Evolutionary conservation across 495 filamentous ascomycete species (phyloP).

Genomic region (Neurospora sublineolata): DNA sequence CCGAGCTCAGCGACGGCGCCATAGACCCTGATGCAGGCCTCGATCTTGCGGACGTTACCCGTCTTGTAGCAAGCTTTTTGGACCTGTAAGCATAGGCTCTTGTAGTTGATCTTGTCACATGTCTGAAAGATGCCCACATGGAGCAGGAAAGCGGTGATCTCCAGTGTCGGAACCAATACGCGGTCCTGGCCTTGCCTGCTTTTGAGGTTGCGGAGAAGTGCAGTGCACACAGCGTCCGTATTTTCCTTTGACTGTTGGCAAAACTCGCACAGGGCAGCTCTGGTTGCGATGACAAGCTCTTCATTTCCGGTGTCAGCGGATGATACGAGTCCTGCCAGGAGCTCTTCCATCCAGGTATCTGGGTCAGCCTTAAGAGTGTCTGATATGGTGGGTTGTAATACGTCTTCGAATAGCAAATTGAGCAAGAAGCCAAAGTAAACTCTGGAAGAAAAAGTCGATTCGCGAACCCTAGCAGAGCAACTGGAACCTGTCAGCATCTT

Average conservation of each 20-base stretch:
- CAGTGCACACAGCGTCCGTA: slow-evolving; percentile 20
- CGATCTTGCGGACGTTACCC: slow-evolving; percentile 62
- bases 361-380: slow-evolving; percentile 4
- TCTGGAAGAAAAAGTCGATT: slow-evolving; percentile 35
- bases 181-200: slow-evolving; percentile 46
- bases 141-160: slow-evolving; percentile 63
- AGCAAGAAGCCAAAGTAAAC: slow-evolving; percentile 41
- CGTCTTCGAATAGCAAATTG: slow-evolving; percentile 22
- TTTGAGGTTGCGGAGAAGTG: slow-evolving; percentile 28
- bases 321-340: slow-evolving; percentile 67
- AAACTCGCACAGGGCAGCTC: slow-evolving; percentile 53
- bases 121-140: slow-evolving; percentile 39
- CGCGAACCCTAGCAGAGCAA: slow-evolving; percentile 14
- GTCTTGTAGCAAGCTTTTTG: slow-evolving; percentile 78
- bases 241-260: slow-evolving; percentile 24
- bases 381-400: slow-evolving; percentile 15
- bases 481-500: slow-evolving; percentile 11
- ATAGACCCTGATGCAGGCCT: slow-evolving; percentile 69
- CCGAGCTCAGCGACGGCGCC: slow-evolving; percentile 41
- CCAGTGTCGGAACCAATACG: slow-evolving; percentile 60
- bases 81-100: slow-evolving; percentile 51
- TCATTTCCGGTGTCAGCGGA: slow-evolving; percentile 80
- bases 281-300: slow-evolving; percentile 60
- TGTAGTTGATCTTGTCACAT: slow-evolving; percentile 21
- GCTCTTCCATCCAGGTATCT: slow-evolving; percentile 24